Evolutionary conservation across 345 rosid species (phyloP).

Genomic region (Boechera divaricarpa): DNA sequence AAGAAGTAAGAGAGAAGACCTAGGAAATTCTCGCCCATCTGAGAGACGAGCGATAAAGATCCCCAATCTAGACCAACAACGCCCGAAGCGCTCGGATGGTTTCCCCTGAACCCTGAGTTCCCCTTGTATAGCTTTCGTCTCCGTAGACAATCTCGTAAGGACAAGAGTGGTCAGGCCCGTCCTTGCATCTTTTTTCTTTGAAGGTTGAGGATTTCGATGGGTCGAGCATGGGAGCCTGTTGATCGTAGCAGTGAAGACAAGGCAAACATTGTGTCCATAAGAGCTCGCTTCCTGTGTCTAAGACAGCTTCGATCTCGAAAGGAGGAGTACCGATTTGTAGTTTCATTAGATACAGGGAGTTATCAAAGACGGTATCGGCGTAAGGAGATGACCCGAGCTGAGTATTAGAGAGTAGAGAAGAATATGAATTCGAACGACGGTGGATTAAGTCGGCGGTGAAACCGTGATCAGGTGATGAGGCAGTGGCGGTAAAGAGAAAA

Average conservation of each 20-base stretch:
- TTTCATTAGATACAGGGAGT: not conserved
- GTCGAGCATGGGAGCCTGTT: not conserved
- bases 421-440: not conserved
- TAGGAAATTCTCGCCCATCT: not conserved
- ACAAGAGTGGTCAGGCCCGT: not conserved
- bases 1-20: not conserved
- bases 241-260: not conserved
- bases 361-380: not conserved
- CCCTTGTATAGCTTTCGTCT: not conserved
- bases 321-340: not conserved
- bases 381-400: not conserved
- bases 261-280: not conserved
- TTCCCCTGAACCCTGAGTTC: not conserved
- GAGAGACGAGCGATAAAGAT: not conserved
- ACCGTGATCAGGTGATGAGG: too few species aligned
- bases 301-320: not conserved
- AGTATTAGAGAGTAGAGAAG: not conserved
- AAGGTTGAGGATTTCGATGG: not conserved
- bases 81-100: not conserved
- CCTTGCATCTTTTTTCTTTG: not conserved
- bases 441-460: not conserved
- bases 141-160: not conserved
- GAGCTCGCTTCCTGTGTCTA: not conserved
- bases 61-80: not conserved
- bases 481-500: too few species aligned